These are phyloP conservation scores for Trametes cingulata DNA, from an alignment of 768 basidiomycete species.

Conservation along the genomic window DNA sequence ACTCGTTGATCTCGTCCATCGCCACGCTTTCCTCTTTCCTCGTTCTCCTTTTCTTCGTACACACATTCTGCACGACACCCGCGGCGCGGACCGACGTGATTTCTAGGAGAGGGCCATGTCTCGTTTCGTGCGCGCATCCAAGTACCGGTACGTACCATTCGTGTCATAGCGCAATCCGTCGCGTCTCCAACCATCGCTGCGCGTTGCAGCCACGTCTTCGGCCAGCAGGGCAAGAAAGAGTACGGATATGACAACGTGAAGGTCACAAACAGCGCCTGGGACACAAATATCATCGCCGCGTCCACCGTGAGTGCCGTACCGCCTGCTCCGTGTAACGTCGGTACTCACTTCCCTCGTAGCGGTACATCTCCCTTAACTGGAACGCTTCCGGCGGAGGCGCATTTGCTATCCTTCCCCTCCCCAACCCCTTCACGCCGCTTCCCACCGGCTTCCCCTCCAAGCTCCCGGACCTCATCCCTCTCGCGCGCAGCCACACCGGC, in stretches of 20 bases:
- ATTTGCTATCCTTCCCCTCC: constrained; percentile 89
- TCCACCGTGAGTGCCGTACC: constrained; percentile 60
- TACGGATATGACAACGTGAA: constrained; percentile 80
- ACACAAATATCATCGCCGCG: constrained; percentile 89
- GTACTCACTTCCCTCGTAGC: constrained; percentile 15
- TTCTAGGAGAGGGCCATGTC: constrained; percentile 16
- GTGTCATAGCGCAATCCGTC: not conserved
- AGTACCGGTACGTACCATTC: constrained; percentile 24
- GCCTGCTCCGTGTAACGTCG: constrained; percentile 1
- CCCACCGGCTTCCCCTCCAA: constrained; percentile 63
- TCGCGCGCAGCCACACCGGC: constrained; percentile 84
- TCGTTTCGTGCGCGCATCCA: constrained; percentile 28
- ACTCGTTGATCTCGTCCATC: not conserved
- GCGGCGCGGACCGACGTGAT: not conserved
- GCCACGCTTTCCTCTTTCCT: not conserved
- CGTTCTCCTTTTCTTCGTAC: not conserved
- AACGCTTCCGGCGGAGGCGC: constrained; percentile 91
- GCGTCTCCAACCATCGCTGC: not conserved
- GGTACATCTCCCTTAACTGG: constrained; percentile 93
- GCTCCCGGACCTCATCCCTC: constrained; percentile 89
- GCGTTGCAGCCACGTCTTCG: constrained; percentile 80
- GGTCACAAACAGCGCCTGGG: constrained; percentile 90
- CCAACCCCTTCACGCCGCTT: constrained; percentile 62
- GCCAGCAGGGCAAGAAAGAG: constrained; percentile 85
- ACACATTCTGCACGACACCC: not conserved